A percentile compares a stretch with the other conserved stretches of the same genome.
Evolutionary conservation across 371 early-diverging fungal genomes (phyloP).

Genomic region (Coemansia sp.): DNA sequence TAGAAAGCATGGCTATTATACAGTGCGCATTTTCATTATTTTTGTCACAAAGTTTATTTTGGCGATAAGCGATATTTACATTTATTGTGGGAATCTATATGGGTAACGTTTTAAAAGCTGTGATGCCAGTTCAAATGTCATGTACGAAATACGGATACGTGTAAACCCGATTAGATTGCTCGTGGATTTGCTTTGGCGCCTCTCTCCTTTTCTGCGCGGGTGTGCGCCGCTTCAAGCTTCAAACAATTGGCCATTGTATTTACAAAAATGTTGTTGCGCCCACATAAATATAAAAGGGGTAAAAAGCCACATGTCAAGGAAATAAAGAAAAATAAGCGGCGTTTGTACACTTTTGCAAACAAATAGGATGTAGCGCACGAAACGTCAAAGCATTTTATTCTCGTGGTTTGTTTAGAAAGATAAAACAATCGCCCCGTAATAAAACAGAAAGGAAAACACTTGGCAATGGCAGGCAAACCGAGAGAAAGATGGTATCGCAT

Average conservation of each 20-base stretch:
- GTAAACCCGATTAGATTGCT: neutral
- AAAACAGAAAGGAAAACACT: too few relatives aligned
- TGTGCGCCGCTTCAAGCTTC: neutral
- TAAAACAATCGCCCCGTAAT: neutral
- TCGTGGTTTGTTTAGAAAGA: neutral
- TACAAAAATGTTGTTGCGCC: neutral
- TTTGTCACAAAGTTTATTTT: too few relatives aligned
- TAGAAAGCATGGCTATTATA: neutral
- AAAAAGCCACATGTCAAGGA: neutral
- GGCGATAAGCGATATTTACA: too few relatives aligned
- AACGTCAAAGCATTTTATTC: neutral
- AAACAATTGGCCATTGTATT: neutral
- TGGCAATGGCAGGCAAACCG: too few relatives aligned
- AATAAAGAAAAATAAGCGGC: neutral
- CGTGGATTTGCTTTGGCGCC: too few relatives aligned
- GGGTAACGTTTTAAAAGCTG: too few relatives aligned
- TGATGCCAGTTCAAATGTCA: too few relatives aligned
- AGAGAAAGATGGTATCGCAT: neutral
- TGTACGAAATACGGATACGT: neutral
- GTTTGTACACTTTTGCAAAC: neutral
- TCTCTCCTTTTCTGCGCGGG: neutral
- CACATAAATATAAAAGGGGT: neutral
- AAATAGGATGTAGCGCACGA: neutral
- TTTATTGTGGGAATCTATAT: too few relatives aligned
- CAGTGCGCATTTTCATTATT: too few relatives aligned